Evolutionary conservation across 495 filamentous ascomycete species (phyloP).

Genomic region (Penicillium arizonense): DNA sequence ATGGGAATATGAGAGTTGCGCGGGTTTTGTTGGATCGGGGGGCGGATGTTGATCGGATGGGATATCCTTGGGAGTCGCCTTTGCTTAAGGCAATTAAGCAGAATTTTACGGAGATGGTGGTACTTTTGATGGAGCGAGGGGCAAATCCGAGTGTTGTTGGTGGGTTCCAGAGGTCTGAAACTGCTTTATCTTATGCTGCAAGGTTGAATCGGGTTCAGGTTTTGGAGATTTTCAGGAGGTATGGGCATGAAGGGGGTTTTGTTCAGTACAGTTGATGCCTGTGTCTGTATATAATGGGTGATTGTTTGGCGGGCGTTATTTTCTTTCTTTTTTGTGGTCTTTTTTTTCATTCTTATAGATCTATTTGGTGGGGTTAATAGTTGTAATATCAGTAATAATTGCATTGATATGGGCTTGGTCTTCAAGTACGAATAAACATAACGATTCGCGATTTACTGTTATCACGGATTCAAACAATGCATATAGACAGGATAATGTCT

Average conservation of each 20-base stretch:
- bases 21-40: conserved; percentile 35
- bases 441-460: too few species aligned
- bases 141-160: conserved; percentile 11
- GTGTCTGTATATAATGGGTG: not conserved
- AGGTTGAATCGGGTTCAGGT: not conserved
- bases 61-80: conserved; percentile 8
- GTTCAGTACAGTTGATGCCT: conserved; percentile 3
- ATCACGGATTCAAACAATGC: too few species aligned
- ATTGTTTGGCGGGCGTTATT: not conserved
- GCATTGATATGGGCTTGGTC: too few species aligned
- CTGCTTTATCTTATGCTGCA: not conserved
- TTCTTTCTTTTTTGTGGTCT: not conserved
- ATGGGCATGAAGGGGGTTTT: not conserved
- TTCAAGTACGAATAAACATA: too few species aligned
- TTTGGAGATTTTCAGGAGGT: not conserved
- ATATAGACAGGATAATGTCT: too few species aligned
- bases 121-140: conserved; percentile 8
- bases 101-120: conserved; percentile 3
- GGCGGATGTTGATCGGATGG: conserved; percentile 28
- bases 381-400: too few species aligned
- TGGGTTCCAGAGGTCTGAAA: not conserved
- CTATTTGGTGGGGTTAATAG: too few species aligned
- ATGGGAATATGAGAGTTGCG: conserved; percentile 36
- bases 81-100: conserved; percentile 18
- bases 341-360: not conserved